A percentile compares a stretch with the other conserved stretches of the same genome.
Conservation (phyloP, 768 basidiomycete genomes). For the Tulasnella sp. region DNA sequence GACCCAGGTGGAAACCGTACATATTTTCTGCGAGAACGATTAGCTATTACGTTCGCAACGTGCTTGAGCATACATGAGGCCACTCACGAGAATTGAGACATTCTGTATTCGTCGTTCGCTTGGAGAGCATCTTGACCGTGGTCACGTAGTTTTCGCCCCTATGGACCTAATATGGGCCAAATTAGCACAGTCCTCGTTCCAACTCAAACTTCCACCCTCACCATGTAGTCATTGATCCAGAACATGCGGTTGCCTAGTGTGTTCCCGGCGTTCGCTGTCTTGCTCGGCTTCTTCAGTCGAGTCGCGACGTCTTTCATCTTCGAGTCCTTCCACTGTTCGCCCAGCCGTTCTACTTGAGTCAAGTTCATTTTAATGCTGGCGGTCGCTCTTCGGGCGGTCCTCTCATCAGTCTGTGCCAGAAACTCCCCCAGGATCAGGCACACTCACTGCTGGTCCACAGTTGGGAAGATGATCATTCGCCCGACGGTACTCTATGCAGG, state of each 20-base stretch:
- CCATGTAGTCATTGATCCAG: constrained; percentile 68
- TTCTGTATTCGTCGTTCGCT: constrained; percentile 58
- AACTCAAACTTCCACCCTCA: constrained; percentile 33
- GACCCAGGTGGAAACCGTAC: constrained; percentile 65
- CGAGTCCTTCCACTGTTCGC: constrained; percentile 51
- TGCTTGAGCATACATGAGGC: background rate
- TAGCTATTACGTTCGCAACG: background rate
- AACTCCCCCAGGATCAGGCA: background rate
- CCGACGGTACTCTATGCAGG: constrained; percentile 54
- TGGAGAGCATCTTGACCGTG: constrained; percentile 61
- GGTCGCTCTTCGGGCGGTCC: constrained; percentile 47
- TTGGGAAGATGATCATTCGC: constrained; percentile 65
- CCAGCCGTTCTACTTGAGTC: constrained; percentile 50
- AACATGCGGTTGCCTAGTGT: constrained; percentile 61
- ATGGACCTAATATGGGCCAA: constrained; percentile 48
- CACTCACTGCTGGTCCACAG: constrained; percentile 46
- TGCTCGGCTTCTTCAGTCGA: constrained; percentile 29
- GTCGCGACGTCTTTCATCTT: constrained; percentile 43
- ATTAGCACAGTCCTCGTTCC: background rate
- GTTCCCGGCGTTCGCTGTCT: constrained; percentile 54
- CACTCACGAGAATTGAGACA: constrained; percentile 47
- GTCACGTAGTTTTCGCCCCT: constrained; percentile 59
- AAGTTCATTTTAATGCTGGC: constrained; percentile 57
- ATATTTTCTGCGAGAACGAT: constrained; percentile 46
- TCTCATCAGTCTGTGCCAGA: constrained; percentile 28